phyloP scores from a whole-genome alignment of 768 basidiomycete species.

The Nidula microcarpa region DNA sequence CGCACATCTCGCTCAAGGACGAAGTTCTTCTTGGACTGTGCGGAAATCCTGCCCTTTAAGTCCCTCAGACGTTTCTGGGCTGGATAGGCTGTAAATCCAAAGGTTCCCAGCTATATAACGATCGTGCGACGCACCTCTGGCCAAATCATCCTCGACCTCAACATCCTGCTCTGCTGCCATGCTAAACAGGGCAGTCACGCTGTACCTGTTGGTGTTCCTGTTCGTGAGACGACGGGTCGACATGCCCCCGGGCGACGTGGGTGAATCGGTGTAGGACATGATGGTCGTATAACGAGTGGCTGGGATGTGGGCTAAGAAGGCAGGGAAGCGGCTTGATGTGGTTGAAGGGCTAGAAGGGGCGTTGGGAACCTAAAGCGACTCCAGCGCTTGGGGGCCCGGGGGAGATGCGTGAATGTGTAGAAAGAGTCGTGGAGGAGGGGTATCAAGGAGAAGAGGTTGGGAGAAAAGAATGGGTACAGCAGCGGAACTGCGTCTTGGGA shows the following conservation, averaged over 20 bases:
- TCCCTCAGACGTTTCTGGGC: constrained; percentile 97
- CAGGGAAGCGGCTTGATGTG: constrained; percentile 8
- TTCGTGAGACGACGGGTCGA: constrained; percentile 79
- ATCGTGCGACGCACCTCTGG: constrained; percentile 64
- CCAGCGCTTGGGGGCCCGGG: constrained; percentile 40
- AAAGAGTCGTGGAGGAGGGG: constrained; percentile 22
- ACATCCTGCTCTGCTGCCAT: constrained; percentile 99
- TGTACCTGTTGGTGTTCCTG: constrained; percentile 94
- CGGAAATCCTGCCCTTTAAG: constrained; percentile 94
- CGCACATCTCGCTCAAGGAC: constrained; percentile 98
- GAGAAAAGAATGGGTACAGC: constrained; percentile 9
- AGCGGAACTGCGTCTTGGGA: background rate
- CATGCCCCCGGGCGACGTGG: constrained; percentile 61
- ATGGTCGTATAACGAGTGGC: constrained; percentile 24
- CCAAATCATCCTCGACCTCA: constrained; percentile 95
- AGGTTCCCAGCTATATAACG: constrained; percentile 1
- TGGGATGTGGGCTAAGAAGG: constrained; percentile 13
- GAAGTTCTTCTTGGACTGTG: constrained; percentile 99
- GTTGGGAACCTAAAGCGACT: constrained; percentile 28
- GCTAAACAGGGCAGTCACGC: constrained; percentile 92
- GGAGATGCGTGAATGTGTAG: constrained; percentile 17
- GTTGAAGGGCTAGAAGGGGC: constrained; percentile 6
- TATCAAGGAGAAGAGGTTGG: constrained; percentile 27
- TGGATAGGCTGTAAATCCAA: constrained; percentile 20
- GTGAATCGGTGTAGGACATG: constrained; percentile 64